Conservation (phyloP, 2,329 filamentous ascomycete species). For the Emydomyces testavorans region DNA sequence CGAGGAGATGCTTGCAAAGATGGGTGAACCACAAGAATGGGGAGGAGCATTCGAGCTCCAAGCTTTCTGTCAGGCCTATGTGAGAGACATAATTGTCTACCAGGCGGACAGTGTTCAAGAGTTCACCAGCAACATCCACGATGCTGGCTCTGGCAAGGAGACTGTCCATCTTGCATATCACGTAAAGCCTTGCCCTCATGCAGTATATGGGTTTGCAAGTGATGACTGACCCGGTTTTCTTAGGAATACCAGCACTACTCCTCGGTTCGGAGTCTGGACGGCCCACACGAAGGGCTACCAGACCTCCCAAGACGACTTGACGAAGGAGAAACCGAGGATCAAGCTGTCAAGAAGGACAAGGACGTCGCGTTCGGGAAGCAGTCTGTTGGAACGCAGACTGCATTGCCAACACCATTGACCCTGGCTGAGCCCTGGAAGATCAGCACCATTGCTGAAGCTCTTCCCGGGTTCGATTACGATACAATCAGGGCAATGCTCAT, state of each 20-base stretch:
- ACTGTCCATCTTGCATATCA: slow-evolving; percentile 52
- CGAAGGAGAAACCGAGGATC: not conserved
- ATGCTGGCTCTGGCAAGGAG: slow-evolving; percentile 24
- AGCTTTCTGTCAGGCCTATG: slow-evolving; percentile 52
- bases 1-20: slow-evolving; percentile 46
- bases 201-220: no score
- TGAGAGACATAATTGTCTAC: slow-evolving; percentile 53
- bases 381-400: slow-evolving; percentile 7
- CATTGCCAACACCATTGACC: slow-evolving; percentile 23
- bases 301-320: slow-evolving; percentile 27
- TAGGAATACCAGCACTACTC: slow-evolving; percentile 57
- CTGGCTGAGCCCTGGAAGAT: slow-evolving; percentile 46
- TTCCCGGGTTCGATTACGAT: slow-evolving; percentile 40
- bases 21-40: slow-evolving; percentile 50
- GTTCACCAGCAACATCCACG: slow-evolving; percentile 37
- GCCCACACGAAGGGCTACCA: slow-evolving; percentile 47
- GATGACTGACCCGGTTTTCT: slow-evolving; percentile 14
- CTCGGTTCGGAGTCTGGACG: slow-evolving; percentile 50
- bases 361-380: not conserved
- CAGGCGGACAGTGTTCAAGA: slow-evolving; percentile 29
- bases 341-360: not conserved
- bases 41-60: slow-evolving; percentile 57
- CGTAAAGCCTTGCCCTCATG: slow-evolving; percentile 35
- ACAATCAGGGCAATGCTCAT: slow-evolving; percentile 44
- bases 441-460: slow-evolving; percentile 40